Conservation (phyloP, 768 basidiomycete species). For the Auriculariales sp. region DNA sequence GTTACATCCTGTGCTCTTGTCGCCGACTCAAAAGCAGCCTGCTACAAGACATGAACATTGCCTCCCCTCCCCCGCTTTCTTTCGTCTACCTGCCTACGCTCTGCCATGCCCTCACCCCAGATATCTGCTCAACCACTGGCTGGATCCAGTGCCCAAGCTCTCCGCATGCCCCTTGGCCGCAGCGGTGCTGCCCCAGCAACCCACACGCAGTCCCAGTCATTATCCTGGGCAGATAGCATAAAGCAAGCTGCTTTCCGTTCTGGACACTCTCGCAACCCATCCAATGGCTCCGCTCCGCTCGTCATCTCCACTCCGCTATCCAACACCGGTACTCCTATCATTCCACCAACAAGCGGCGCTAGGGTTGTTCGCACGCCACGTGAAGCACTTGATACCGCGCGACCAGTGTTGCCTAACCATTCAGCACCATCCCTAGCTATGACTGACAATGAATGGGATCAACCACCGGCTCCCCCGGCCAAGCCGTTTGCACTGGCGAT, state of each 20-base stretch:
- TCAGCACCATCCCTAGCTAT: background rate
- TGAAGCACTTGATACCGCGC: slow-evolving; percentile 38
- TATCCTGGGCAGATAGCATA: background rate
- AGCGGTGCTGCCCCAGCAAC: background rate
- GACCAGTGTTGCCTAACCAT: background rate
- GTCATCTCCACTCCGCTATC: background rate
- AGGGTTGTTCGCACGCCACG: slow-evolving; percentile 66
- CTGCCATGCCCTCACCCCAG: too few species aligned
- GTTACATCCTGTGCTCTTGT: too few species aligned
- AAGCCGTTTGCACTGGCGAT: background rate
- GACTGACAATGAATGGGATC: background rate
- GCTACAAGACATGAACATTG: too few species aligned
- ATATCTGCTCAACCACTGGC: too few species aligned
- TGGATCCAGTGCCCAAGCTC: too few species aligned
- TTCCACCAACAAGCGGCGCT: slow-evolving; percentile 29
- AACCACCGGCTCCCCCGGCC: background rate
- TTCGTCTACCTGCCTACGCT: too few species aligned
- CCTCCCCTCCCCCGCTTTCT: too few species aligned
- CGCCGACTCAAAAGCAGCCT: too few species aligned
- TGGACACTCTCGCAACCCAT: background rate
- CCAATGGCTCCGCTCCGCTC: background rate
- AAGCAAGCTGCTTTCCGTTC: background rate
- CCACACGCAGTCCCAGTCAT: background rate
- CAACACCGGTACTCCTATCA: background rate
- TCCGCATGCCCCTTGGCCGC: too few species aligned